A percentile compares a stretch with the other conserved stretches of the same genome.
Conservation (phyloP, 305 asterid species). For the Rubia balearica region DNA sequence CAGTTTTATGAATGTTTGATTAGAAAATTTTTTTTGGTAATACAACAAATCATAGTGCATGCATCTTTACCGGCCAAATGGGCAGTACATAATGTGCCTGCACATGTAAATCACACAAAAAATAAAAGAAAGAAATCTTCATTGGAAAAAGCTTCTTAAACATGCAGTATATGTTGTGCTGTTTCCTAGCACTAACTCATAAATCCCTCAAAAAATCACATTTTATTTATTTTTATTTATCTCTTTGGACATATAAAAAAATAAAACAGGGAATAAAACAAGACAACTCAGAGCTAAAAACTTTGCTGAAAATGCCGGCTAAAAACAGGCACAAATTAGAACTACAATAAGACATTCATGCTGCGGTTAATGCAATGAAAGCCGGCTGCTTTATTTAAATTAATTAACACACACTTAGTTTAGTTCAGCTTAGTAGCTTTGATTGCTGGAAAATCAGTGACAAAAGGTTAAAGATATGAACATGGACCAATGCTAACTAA, state of each 20-base stretch:
- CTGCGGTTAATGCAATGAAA: slow-evolving; percentile 23
- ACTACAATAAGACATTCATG: slow-evolving; percentile 19
- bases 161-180: slow-evolving; percentile 6
- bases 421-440: not conserved
- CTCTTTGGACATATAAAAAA: not conserved
- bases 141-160: not conserved
- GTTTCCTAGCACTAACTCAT: slow-evolving; percentile 10
- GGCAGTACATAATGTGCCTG: slow-evolving; percentile 18
- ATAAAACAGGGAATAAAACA: not conserved
- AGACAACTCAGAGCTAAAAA: slow-evolving; percentile 18
- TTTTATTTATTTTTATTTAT: not conserved
- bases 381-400: slow-evolving; percentile 12
- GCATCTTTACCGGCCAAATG: slow-evolving; percentile 22
- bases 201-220: not conserved
- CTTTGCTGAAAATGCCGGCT: slow-evolving; percentile 23
- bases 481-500: slow-evolving; percentile 5
- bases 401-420: not conserved
- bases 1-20: too few relatives aligned
- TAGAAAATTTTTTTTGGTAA: too few relatives aligned
- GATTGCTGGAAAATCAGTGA: slow-evolving; percentile 16
- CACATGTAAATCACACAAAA: slow-evolving; percentile 19
- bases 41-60: slow-evolving; percentile 12
- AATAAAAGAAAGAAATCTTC: not conserved
- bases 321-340: slow-evolving; percentile 11
- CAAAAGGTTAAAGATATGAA: not conserved